phyloP scores from a whole-genome alignment of 1,139 yeast species.

The Saccharomycopsis phalli region DNA sequence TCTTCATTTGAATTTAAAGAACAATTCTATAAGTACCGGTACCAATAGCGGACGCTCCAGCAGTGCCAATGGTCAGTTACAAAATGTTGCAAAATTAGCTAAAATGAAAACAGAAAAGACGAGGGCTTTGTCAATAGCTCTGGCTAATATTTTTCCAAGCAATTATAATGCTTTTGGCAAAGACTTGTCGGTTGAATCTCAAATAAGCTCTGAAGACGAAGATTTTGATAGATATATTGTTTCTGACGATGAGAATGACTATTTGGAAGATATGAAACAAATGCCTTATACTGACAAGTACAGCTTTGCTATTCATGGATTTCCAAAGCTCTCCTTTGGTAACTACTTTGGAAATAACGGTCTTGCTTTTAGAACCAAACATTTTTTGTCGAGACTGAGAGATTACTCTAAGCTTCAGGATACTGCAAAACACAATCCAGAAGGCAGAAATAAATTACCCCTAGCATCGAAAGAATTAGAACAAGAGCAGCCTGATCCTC shows the following conservation, averaged over 20 bases:
- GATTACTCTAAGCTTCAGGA: not conserved
- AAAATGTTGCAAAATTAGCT: no score
- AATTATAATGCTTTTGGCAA: constrained; percentile 1
- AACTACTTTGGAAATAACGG: not conserved
- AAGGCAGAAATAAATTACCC: no score
- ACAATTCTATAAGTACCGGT: not conserved
- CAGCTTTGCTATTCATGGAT: constrained; percentile 1
- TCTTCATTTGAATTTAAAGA: constrained; percentile 6
- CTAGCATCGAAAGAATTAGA: not conserved
- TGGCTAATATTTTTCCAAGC: constrained; percentile 2
- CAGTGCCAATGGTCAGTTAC: not conserved
- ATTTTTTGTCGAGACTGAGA: constrained; percentile 3
- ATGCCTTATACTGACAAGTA: not conserved
- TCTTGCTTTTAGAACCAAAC: constrained; percentile 6
- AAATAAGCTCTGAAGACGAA: not conserved
- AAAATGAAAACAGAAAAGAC: not conserved
- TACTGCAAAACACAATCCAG: no score
- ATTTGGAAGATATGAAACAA: not conserved
- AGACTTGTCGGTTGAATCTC: not conserved
- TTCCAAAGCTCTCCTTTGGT: constrained; percentile 1
- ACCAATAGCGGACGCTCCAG: not conserved
- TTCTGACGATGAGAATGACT: constrained; percentile 16
- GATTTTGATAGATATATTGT: constrained; percentile 11
- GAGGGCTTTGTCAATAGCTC: constrained; percentile 6
- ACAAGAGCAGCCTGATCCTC: constrained; percentile 5